Conservation (phyloP, 352 stramenopile species). For the Globisporangium cystogenes region DNA sequence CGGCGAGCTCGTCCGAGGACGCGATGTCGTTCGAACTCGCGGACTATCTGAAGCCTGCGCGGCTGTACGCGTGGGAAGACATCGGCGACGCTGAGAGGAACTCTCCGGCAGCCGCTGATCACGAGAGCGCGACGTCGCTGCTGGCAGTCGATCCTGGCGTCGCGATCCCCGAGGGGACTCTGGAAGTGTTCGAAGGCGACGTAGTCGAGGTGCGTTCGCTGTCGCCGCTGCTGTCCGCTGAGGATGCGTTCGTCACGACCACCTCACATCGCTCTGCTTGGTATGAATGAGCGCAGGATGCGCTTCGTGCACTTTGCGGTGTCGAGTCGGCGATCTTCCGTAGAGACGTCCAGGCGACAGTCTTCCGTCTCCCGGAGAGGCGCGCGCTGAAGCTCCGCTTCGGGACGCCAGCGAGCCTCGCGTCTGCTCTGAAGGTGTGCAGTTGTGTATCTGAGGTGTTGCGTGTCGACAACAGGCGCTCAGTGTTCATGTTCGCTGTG, state of each 20-base stretch:
- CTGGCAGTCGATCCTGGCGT: constrained; percentile 12
- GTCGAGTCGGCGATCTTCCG: constrained; percentile 59
- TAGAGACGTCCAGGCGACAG: constrained; percentile 26
- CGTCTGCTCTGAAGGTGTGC: constrained; percentile 37
- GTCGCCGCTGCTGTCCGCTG: not conserved
- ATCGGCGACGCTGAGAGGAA: constrained; percentile 20
- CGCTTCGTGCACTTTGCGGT: constrained; percentile 49
- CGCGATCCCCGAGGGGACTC: not conserved
- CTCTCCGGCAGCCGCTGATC: not conserved
- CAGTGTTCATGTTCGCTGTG: not conserved
- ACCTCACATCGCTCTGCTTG: no score
- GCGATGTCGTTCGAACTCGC: not conserved
- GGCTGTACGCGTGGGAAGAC: constrained; percentile 33
- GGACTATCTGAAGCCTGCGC: not conserved
- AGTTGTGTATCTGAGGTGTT: not conserved
- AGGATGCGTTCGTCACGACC: not conserved
- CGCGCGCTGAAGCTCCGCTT: constrained; percentile 37
- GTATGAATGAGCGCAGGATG: constrained; percentile 33
- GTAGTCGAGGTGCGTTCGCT: constrained; percentile 41
- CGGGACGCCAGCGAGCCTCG: constrained; percentile 30
- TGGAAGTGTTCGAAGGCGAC: constrained; percentile 54
- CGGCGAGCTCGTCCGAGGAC: constrained; percentile 8
- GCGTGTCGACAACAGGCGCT: not conserved
- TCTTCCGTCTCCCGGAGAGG: constrained; percentile 39
- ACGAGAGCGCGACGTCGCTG: constrained; percentile 13